Base-by-base conservation (phyloP, 2,329 filamentous ascomycete species). In the Monilinia fructicola region DNA sequence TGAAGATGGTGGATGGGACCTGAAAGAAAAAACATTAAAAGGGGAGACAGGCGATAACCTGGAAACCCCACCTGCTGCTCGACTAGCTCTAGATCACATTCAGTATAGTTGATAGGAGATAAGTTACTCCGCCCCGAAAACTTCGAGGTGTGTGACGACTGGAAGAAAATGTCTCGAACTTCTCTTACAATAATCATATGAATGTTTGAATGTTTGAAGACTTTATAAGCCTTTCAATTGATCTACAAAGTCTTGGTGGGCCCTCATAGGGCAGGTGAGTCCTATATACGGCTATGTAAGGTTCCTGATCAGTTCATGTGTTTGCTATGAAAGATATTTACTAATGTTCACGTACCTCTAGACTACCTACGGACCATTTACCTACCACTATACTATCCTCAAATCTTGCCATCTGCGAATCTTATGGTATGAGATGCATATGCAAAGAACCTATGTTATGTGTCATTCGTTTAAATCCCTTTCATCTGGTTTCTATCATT, bases 211-310 rank as follows among this genome's bases (percentile, higher is more conserved):
- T 35, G n/a, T n/a, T n/a, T 46, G 53, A 46, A 56, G 42, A 50
- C 26, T 9, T 35, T 12, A 6, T 38, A 21, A 11, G 40, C n/a
- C 58, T 26, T 38, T 38, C 42, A 48, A 64, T 50, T 64, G 53
- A 58, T 64, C 53, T 48, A 46, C 12, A 28, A 23, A 18, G 21
- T 48, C 21, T 26, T 55, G n/a, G 62, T 64, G 62, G 53, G 62
- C 62, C 62, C 62, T 64, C 21, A n/a, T 28, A 56, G 53, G 62
- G 62, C 62, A 64, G 50, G 53, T 38, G 62, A 58, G 53, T 42
- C 26, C 31, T 58, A 23, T 14, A 38, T 21, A 64, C 28, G 42
- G 52, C 40, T 58, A 55, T 28, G 52, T 61, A 38, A 58, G 23
- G n/a, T 46, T 40, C 18, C 42, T 48, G 52, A 56, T 23, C 23